phyloP scores from a whole-genome alignment of 2,329 filamentous ascomycete genomes.

The Cordyceps cicadae region DNA sequence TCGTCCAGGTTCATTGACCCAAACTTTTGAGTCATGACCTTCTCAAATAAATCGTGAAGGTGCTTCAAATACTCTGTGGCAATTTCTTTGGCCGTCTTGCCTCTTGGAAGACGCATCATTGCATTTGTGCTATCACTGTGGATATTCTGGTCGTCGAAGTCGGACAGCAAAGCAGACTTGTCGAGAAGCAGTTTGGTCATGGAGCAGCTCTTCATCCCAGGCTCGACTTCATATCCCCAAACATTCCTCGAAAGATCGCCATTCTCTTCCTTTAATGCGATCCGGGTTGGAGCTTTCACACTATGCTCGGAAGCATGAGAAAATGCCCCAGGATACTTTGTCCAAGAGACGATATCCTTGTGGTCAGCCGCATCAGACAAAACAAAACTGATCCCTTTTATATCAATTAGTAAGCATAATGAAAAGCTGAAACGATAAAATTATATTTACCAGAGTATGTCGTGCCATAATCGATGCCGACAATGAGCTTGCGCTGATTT shows the following conservation, averaged over 20 bases:
- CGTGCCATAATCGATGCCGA: constrained; percentile 15
- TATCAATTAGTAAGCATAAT: no score
- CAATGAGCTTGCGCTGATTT: no score
- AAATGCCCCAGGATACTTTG: constrained; percentile 14
- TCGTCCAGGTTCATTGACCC: background rate
- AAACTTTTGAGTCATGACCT: constrained; percentile 2
- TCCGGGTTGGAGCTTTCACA: constrained; percentile 15
- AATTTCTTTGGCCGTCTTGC: background rate
- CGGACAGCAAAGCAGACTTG: background rate
- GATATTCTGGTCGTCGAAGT: background rate
- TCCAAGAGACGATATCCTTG: no score
- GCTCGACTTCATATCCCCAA: constrained; percentile 4
- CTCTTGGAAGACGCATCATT: background rate
- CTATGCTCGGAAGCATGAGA: constrained; percentile 13
- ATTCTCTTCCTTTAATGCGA: constrained; percentile 15
- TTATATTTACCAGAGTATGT: constrained; percentile 13
- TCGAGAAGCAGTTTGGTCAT: background rate
- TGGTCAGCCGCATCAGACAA: no score
- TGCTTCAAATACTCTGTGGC: background rate
- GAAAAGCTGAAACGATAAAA: no score
- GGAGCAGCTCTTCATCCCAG: background rate
- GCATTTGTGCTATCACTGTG: background rate
- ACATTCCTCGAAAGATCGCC: no score
- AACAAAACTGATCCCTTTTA: no score
- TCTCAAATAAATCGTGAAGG: background rate